Evolutionary conservation across 305 asterid genomes (phyloP).

Genomic region (Fraxinus baroniana): DNA sequence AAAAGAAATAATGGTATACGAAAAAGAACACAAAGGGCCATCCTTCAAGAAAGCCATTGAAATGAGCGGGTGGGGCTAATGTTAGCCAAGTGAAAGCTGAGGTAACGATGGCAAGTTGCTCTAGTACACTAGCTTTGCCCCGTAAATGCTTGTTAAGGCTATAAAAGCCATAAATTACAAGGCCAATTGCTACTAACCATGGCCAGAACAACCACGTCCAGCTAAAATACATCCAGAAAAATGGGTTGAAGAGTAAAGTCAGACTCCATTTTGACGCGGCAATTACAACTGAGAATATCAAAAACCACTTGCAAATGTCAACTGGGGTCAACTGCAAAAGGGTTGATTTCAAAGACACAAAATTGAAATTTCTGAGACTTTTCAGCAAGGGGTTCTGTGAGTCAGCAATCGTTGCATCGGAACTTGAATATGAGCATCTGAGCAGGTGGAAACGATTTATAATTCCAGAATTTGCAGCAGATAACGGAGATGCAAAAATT

Average conservation of each 20-base stretch:
- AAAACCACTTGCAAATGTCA: constrained; percentile 63
- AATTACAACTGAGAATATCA: constrained; percentile 41
- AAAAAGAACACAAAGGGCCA: constrained; percentile 94
- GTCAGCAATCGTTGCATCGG: constrained; percentile 28
- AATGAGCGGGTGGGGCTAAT: constrained; percentile 86
- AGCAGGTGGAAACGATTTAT: constrained; percentile 22
- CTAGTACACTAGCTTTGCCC: constrained; percentile 52
- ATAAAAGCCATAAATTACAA: constrained; percentile 60
- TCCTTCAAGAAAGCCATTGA: constrained; percentile 94
- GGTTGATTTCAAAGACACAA: constrained; percentile 50
- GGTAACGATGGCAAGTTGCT: constrained; percentile 71
- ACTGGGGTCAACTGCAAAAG: constrained; percentile 57
- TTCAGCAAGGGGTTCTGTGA: constrained; percentile 23
- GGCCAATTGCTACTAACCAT: constrained; percentile 58
- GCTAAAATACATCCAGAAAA: constrained; percentile 92
- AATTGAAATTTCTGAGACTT: constrained; percentile 34
- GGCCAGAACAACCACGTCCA: constrained; percentile 97
- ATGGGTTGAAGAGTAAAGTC: constrained; percentile 55
- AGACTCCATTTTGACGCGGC: constrained; percentile 64
- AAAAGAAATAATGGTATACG: constrained; percentile 82
- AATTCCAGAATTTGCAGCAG: constrained; percentile 16
- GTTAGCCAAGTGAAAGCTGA: constrained; percentile 89
- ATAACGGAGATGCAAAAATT: neutral
- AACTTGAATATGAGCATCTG: constrained; percentile 38
- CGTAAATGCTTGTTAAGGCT: constrained; percentile 51